Conservation (phyloP, 2,329 filamentous ascomycete species). For the Curvularia verruculosa region DNA sequence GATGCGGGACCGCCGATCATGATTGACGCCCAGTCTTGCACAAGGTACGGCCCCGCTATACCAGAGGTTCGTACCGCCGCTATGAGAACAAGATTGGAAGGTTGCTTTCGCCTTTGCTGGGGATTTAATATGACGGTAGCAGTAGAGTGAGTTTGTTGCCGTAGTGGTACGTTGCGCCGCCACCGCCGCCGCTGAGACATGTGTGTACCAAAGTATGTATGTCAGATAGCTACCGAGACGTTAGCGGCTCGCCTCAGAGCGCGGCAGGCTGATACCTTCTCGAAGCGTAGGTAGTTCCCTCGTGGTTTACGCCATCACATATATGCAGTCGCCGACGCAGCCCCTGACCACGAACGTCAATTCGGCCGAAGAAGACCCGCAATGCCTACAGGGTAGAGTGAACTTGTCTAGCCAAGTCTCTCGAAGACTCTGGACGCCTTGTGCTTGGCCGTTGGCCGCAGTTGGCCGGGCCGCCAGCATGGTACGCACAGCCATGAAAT, state of each 20-base stretch:
- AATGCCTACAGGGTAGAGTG: not conserved
- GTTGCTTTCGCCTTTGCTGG: not conserved
- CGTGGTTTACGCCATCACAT: not conserved
- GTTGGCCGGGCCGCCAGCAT: constrained; percentile 3
- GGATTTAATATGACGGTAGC: not conserved
- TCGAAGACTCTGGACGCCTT: not conserved
- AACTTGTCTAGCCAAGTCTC: not conserved
- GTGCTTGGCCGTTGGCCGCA: constrained; percentile 1
- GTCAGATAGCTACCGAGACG: not conserved
- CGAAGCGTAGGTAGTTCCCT: not conserved
- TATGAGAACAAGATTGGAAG: too few species aligned
- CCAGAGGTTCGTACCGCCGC: not conserved
- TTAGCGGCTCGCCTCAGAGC: not conserved
- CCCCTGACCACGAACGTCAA: constrained; percentile 7
- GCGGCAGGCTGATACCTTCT: not conserved
- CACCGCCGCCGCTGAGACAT: too few species aligned
- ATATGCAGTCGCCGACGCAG: not conserved
- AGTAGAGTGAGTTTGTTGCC: not conserved
- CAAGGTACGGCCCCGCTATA: not conserved
- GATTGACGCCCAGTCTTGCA: not conserved
- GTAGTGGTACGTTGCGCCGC: not conserved
- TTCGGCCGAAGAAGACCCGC: constrained; percentile 11
- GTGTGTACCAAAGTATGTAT: not conserved
- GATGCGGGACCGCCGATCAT: constrained; percentile 12
- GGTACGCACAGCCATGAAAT: not conserved